phyloP scores from a whole-genome alignment of 441 rosid genomes.

The Populus hybrid region DNA sequence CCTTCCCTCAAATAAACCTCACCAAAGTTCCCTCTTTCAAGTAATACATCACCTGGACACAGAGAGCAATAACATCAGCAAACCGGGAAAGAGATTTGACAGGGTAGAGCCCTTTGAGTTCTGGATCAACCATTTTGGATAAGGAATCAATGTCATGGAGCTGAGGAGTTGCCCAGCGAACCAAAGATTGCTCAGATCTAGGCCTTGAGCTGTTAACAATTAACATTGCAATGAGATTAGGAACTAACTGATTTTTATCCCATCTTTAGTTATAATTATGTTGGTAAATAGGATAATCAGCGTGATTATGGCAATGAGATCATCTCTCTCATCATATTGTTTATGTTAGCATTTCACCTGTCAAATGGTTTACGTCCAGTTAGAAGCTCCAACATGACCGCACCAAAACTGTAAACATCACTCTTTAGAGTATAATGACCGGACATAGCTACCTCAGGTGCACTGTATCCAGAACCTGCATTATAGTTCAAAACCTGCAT shows the following conservation, averaged over 20 bases:
- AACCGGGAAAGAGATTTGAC: slow-evolving; percentile 96
- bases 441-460: slow-evolving; percentile 96
- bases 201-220: slow-evolving; percentile 66
- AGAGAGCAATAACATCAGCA: slow-evolving; percentile 97
- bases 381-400: slow-evolving; percentile 95
- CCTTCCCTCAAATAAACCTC: neutral
- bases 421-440: slow-evolving; percentile 89
- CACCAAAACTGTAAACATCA: slow-evolving; percentile 95
- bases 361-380: slow-evolving; percentile 98
- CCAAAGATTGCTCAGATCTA: slow-evolving; percentile 90
- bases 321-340: neutral
- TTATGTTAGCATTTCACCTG: slow-evolving; percentile 41
- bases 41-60: slow-evolving; percentile 72
- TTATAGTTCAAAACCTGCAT: slow-evolving; percentile 65
- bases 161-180: slow-evolving; percentile 99
- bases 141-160: slow-evolving; percentile 97
- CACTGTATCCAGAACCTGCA: slow-evolving; percentile 70
- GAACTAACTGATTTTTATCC: slow-evolving; percentile 4
- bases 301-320: neutral
- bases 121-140: slow-evolving; percentile 95
- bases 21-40: neutral
- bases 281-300: neutral
- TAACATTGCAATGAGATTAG: slow-evolving; percentile 10
- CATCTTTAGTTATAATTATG: neutral
- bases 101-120: slow-evolving; percentile 90